Evolutionary conservation across 1,284 basidiomycete species (phyloP).

Genomic region (Lentinus polychrous): DNA sequence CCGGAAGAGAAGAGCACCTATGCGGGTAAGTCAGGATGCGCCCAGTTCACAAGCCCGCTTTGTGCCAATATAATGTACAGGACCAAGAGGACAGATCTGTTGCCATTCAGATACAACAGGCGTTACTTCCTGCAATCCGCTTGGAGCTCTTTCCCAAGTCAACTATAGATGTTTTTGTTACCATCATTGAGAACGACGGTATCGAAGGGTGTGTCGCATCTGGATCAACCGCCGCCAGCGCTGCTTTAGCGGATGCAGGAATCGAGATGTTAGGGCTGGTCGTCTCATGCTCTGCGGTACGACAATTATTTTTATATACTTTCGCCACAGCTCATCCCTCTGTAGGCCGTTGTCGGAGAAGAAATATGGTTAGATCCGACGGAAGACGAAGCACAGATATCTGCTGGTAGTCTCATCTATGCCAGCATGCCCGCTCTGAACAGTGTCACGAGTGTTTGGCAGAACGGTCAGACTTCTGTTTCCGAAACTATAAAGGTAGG

Average conservation of each 20-base stretch:
- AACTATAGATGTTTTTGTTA: conserved; percentile 87
- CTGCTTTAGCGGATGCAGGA: conserved; percentile 85
- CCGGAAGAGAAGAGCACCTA: conserved; percentile 67
- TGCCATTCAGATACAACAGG: conserved; percentile 79
- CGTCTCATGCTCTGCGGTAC: conserved; percentile 67
- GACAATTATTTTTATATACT: conserved; percentile 17
- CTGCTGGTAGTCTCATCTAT: conserved; percentile 61
- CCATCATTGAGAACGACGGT: conserved; percentile 88
- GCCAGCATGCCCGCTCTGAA: conserved; percentile 88
- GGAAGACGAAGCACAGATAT: conserved; percentile 50
- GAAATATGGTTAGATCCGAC: conserved; percentile 77
- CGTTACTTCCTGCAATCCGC: conserved; percentile 79
- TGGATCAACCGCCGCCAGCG: conserved; percentile 82
- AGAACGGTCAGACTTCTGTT: conserved; percentile 59
- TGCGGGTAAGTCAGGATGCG: conserved; percentile 59
- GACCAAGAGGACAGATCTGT: conserved; percentile 90
- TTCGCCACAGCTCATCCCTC: neutral
- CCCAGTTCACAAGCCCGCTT: conserved; percentile 10
- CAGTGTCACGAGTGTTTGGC: conserved; percentile 78
- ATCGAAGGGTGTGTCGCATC: conserved; percentile 80
- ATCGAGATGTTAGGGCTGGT: conserved; percentile 86
- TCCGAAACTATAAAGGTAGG: conserved; percentile 49
- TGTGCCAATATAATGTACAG: conserved; percentile 35
- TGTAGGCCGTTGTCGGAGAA: conserved; percentile 29
- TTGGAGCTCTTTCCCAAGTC: conserved; percentile 92